Base-by-base conservation (phyloP, 2,329 filamentous ascomycete genomes). In the Sphaerulina musiva region DNA sequence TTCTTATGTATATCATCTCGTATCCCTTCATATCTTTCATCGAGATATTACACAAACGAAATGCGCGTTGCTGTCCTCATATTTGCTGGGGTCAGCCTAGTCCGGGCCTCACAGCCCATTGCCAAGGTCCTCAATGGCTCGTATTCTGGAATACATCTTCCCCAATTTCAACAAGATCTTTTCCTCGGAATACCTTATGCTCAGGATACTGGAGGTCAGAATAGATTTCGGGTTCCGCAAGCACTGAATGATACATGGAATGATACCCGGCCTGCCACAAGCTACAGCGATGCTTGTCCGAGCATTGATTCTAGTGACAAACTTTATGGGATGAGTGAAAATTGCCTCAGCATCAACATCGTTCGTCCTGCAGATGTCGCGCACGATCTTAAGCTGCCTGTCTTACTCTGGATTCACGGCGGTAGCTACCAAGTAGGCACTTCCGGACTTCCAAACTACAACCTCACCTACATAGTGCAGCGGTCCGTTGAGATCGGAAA, bases 311-410 rank as follows among this genome's bases (percentile, higher is more conserved):
- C 53, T 2, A 42, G 36, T 5, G 59, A 59, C 41, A 51, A 41
- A 26, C 46, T 48, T 4, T 59, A 61, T 42, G 55, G 59, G 40
- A 53, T 61, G 48, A 59, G 59, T 6, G 59, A 85, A 62, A 78
- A 84, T 60, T 85, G 82, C 56, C 72, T 85, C 3, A 82, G 79
- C 44, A 70, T 85, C 56, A 85, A 84, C 59, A 74, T 86, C 7
- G 71, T 85, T 17, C 75, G 81, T 2, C 80, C 80, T 0, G 66
- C 75, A 11, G 75, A 76, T 3, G 63, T 65, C 26, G 67, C 73
- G 4, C 64, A 70, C 6, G 57, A 67, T 38, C 72, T 68, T 12
- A 57, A 50, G 8, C 70, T 85, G 1, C 81, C 81, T 0, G 78
- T 84, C 5, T 55, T 73, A 7, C 72, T 82, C 1, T 86, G 82